phyloP scores from a whole-genome alignment of 1,139 yeast species.

The Debaryomyces nepalensis region DNA sequence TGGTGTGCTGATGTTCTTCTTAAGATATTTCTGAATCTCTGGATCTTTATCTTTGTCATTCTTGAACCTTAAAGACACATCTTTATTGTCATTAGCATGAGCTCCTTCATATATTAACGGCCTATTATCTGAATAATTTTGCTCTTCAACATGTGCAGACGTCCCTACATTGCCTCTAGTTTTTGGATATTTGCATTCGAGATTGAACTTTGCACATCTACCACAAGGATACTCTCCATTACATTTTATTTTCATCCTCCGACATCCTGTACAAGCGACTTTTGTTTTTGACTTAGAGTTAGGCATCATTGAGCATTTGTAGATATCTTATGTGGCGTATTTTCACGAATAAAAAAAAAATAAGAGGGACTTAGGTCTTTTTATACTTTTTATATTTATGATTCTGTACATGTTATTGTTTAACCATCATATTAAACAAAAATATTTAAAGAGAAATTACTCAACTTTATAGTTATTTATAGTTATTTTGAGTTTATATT shows the following conservation, averaged over 20 bases:
- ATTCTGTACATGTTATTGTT: neutral
- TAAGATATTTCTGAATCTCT: neutral
- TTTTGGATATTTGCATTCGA: constrained; percentile 2
- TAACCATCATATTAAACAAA: no score
- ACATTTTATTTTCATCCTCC: neutral
- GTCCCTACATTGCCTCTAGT: neutral
- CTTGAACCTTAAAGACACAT: neutral
- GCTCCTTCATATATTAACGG: neutral
- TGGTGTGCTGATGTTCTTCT: neutral
- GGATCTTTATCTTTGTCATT: neutral
- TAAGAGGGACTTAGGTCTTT: neutral
- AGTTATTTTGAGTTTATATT: neutral
- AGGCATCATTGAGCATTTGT: neutral
- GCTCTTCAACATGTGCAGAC: neutral
- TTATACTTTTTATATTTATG: neutral
- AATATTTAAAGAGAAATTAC: no score
- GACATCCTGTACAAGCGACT: constrained; percentile 4
- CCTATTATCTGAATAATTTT: neutral
- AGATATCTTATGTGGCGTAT: no score
- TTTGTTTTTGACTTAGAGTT: neutral
- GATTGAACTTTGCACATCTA: constrained; percentile 1
- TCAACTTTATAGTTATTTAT: no score
- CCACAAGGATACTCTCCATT: constrained; percentile 1
- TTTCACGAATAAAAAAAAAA: neutral
- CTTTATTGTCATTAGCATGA: neutral